Base-by-base conservation (phyloP, 2,329 filamentous ascomycete genomes). In the Podosphaera fusca region DNA sequence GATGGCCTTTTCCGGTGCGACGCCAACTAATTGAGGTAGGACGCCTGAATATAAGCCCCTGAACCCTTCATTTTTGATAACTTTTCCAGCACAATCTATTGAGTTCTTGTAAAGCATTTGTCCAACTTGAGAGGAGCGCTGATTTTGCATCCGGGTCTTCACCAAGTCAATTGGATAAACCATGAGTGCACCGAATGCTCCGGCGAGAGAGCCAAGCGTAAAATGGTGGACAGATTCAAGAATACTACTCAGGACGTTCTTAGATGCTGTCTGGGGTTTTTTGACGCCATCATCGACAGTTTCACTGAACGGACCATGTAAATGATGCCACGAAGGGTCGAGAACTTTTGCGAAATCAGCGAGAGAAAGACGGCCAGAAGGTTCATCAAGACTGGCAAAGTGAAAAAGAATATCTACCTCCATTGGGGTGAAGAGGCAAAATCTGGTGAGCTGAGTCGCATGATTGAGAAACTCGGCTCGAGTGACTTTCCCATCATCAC, bases 1-100 rank as follows among this genome's bases (percentile, higher is more conserved):
- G 74, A 98, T 98, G 64, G 92, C 92, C 75, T 98, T 98, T 70
- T 98, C 92, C 1, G 92, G 92, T n/a, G 92, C 92, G 51, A 98
- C 92, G 70, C 92, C 92, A 61, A 98, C 87, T 51, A 98, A 78
- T 74, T 98, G 92, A 9, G 92, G 92, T 56, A 95, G 70, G 29
- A 98, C 87, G 67, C 92, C 92, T 55, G 90, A 94, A 74, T 98
- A 98, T 55, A 98, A 72, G 30, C 92, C 92, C 45, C 75, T 77
- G 69, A 94, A 77, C 58, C 92, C 92, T 71, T 98, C 92, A 66
- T 96, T 95, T 61, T 82, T 81, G 61, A 96, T 74, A 46, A 98
- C 89, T 72, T 96, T 98, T 69, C 79, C 82, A 60, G 89, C 88
- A 69, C 92, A 98, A 71, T 98, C 92, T 61, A 95, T 72, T 52